Evolutionary conservation across 108 stramenopile genomes (phyloP).

Genomic region (Conticribra weissflogii): DNA sequence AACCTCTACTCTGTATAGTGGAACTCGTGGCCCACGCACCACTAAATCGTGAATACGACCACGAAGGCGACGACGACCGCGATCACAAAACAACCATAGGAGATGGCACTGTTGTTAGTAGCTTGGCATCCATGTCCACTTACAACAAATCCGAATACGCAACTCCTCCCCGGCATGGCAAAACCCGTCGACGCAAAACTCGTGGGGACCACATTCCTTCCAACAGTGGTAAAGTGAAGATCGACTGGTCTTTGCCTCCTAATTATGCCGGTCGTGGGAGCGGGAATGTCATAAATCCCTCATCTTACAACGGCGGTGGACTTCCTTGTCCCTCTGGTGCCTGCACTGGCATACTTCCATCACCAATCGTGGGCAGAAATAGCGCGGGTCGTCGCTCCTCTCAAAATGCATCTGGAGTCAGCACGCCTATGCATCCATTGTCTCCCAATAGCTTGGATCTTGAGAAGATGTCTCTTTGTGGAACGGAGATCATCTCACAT

Average conservation of each 20-base stretch:
- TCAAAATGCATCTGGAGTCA: background rate
- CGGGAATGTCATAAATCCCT: background rate
- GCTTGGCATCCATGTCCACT: background rate
- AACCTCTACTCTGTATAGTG: no score
- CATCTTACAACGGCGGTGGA: constrained; percentile 5
- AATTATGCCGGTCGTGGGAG: constrained; percentile 6
- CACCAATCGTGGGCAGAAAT: constrained; percentile 10
- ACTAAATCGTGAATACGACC: constrained; percentile 14
- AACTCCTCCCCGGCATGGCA: constrained; percentile 5
- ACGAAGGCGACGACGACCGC: constrained; percentile 10
- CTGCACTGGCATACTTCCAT: constrained; percentile 17
- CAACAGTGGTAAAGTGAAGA: constrained; percentile 42
- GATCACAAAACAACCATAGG: no score
- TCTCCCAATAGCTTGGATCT: constrained; percentile 31
- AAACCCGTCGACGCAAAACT: constrained; percentile 17
- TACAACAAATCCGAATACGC: constrained; percentile 3
- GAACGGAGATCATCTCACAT: constrained; percentile 43
- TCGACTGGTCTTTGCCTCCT: constrained; percentile 36
- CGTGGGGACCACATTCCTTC: constrained; percentile 31
- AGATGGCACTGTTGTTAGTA: background rate
- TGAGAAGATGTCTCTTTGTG: constrained; percentile 43
- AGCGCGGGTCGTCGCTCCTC: background rate
- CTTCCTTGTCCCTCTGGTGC: constrained; percentile 1
- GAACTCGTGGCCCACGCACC: constrained; percentile 44
- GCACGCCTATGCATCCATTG: constrained; percentile 8